Conservation (phyloP, 1,284 basidiomycete genomes). For the Apiotrichum domesticum region DNA sequence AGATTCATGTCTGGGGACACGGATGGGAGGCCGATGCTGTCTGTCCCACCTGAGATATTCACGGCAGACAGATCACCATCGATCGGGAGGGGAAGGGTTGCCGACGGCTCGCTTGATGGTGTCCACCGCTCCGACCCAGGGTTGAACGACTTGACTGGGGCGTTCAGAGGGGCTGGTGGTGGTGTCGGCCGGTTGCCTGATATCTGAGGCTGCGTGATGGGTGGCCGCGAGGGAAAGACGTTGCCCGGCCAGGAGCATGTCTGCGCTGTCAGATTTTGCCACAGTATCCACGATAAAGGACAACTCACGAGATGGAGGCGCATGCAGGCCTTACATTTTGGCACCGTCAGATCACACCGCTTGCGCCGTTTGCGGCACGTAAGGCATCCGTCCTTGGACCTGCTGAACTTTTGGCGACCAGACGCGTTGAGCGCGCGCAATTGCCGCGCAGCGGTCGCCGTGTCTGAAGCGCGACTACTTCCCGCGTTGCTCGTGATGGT, state of each 20-base stretch:
- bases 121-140: no score
- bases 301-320: slow-evolving; percentile 23
- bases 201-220: neutral
- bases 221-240: neutral
- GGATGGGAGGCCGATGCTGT: neutral
- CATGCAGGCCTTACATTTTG: slow-evolving; percentile 21
- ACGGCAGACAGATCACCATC: neutral
- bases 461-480: no score
- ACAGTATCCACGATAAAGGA: no score
- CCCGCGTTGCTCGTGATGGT: no score
- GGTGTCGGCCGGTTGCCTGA: no score
- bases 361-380: slow-evolving; percentile 28
- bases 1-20: neutral
- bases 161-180: no score
- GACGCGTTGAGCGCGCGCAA: neutral
- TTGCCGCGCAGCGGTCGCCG: neutral
- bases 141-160: no score
- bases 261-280: slow-evolving; percentile 1
- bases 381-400: slow-evolving; percentile 21
- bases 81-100: no score
- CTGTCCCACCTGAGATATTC: no score
- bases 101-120: no score
- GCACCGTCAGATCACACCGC: slow-evolving; percentile 26
- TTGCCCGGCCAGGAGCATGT: slow-evolving; percentile 25
- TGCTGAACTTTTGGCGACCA: slow-evolving; percentile 21